A percentile compares a stretch with the other conserved stretches of the same genome.
Conservation (phyloP, 2,329 filamentous ascomycete genomes). For the Fusarium hainanense region DNA sequence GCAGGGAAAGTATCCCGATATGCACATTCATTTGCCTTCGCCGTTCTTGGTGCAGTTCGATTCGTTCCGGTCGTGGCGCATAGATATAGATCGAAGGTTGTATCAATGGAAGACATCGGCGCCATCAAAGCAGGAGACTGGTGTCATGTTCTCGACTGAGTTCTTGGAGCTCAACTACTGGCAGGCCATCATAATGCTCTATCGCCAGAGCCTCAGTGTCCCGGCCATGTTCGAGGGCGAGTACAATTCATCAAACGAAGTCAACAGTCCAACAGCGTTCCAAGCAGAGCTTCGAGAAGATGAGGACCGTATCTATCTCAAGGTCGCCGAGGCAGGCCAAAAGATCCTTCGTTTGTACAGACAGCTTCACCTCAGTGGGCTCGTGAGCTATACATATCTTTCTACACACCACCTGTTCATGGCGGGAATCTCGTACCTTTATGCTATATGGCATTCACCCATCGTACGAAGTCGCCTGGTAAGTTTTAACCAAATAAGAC, state of each 20-base stretch:
- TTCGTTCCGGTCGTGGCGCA: constrained; percentile 88
- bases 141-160: constrained; percentile 88
- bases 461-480: constrained; percentile 87
- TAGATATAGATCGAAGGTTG: constrained; percentile 84
- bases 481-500: constrained; percentile 53
- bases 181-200: constrained; percentile 96
- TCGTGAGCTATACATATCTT: constrained; percentile 96
- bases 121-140: constrained; percentile 80
- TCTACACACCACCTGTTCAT: constrained; percentile 98
- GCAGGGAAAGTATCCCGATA: constrained; percentile 76
- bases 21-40: constrained; percentile 82
- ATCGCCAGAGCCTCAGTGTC: constrained; percentile 88
- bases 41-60: constrained; percentile 87
- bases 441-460: constrained; percentile 96
- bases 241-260: constrained; percentile 72
- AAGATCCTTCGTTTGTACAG: constrained; percentile 91
- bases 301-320: constrained; percentile 91
- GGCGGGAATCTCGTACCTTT: constrained; percentile 95
- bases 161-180: constrained; percentile 97
- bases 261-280: constrained; percentile 70
- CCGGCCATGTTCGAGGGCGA: constrained; percentile 87
- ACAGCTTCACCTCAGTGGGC: constrained; percentile 84
- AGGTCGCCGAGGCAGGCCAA: constrained; percentile 94
- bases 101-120: constrained; percentile 88
- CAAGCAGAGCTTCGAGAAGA: constrained; percentile 78